Evolutionary conservation across 2,329 filamentous ascomycete species (phyloP).

Genomic region (Botryotinia globosa): DNA sequence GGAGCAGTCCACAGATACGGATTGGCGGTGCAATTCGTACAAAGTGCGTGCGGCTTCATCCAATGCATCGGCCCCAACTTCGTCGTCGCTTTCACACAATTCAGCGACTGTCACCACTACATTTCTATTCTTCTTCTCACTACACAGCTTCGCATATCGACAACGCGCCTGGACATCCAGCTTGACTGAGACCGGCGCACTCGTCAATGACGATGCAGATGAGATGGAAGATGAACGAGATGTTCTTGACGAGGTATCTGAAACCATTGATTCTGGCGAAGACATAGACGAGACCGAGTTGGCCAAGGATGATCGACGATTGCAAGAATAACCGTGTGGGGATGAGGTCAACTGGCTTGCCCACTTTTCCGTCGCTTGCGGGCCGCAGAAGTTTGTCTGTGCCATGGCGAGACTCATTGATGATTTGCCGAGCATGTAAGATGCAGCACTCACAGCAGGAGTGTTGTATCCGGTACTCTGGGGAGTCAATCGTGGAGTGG

Average conservation of each 20-base stretch:
- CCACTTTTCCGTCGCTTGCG: slow-evolving; percentile 55
- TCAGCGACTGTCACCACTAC: slow-evolving; percentile 57
- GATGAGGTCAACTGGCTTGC: slow-evolving; percentile 49
- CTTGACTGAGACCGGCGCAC: slow-evolving; percentile 55
- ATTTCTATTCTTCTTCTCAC: slow-evolving; percentile 54
- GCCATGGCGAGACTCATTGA: slow-evolving; percentile 61
- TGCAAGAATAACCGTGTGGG: slow-evolving; percentile 49
- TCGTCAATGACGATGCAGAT: slow-evolving; percentile 58
- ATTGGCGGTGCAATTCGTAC: slow-evolving; percentile 59
- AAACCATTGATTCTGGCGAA: slow-evolving; percentile 66
- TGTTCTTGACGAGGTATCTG: slow-evolving; percentile 54
- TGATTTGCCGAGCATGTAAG: slow-evolving; percentile 50
- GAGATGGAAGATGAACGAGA: slow-evolving; percentile 65
- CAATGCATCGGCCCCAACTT: slow-evolving; percentile 46
- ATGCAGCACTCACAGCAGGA: slow-evolving; percentile 56
- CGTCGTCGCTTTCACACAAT: slow-evolving; percentile 50
- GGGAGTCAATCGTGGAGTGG: slow-evolving; percentile 58
- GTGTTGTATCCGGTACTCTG: slow-evolving; percentile 56
- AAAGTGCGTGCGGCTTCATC: slow-evolving; percentile 55
- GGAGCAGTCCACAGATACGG: slow-evolving; percentile 42
- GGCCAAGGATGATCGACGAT: slow-evolving; percentile 61
- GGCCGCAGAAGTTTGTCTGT: slow-evolving; percentile 47
- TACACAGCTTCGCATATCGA: slow-evolving; percentile 57
- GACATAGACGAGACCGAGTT: slow-evolving; percentile 61
- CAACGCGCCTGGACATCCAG: slow-evolving; percentile 62